Evolutionary conservation across 2,329 filamentous ascomycete genomes (phyloP).

Genomic region (Sporothrix phasma): DNA sequence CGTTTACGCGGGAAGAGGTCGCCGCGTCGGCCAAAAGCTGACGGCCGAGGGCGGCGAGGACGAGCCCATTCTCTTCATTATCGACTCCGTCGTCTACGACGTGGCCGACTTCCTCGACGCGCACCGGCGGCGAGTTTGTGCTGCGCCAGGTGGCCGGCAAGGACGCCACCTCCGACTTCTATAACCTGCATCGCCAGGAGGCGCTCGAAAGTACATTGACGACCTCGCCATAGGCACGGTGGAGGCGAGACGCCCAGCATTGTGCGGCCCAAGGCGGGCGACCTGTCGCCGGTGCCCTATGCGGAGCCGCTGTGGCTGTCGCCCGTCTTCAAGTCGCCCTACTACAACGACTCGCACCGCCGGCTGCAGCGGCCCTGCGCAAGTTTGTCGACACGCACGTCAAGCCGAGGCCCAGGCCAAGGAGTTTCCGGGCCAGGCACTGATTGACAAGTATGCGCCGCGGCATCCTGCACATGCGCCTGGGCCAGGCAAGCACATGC

Average conservation of each 20-base stretch:
- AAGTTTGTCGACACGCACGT: conserved; percentile 64
- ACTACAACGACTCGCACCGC: conserved; percentile 67
- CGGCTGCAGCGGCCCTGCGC: conserved; percentile 59
- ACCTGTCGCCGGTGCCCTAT: conserved; percentile 69
- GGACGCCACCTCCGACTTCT: conserved; percentile 75
- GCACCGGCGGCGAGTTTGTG: conserved; percentile 69
- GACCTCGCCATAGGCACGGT: conserved; percentile 66
- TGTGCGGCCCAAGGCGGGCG: conserved; percentile 57
- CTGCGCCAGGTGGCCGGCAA: conserved; percentile 70
- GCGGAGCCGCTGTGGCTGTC: conserved; percentile 77
- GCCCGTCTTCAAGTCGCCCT: conserved; percentile 59
- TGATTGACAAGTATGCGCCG: conserved; percentile 71
- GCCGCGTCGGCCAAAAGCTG: conserved; percentile 44
- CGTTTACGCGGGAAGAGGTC: conserved; percentile 55
- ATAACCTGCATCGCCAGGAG: conserved; percentile 86
- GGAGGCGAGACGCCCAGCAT: conserved; percentile 64
- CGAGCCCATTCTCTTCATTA: conserved; percentile 71
- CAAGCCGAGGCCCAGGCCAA: conserved; percentile 63
- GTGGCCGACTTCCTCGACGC: conserved; percentile 75
- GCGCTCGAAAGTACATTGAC: conserved; percentile 71
- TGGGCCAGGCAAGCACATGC: conserved; percentile 73
- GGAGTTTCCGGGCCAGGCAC: conserved; percentile 58
- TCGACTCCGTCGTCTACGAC: conserved; percentile 83
- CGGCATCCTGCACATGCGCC: conserved; percentile 67
- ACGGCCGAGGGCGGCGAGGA: conserved; percentile 52